phyloP scores from a whole-genome alignment of 768 basidiomycete species.

The Collybiopsis confluens region DNA sequence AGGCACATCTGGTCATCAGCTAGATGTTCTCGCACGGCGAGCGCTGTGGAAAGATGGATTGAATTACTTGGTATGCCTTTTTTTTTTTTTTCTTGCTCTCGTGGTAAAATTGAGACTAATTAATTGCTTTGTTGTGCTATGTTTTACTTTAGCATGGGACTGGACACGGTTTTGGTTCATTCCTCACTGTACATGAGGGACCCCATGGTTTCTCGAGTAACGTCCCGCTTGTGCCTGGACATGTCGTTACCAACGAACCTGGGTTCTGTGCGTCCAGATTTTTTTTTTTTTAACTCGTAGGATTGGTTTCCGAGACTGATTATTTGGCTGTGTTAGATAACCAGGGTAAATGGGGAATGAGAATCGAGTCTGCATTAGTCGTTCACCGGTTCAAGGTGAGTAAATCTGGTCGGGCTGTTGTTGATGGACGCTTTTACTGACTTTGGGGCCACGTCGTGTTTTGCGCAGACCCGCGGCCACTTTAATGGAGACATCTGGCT shows the following conservation, averaged over 20 bases:
- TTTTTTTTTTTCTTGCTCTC: slow-evolving; percentile 4
- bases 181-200: slow-evolving; percentile 83
- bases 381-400: slow-evolving; percentile 38
- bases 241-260: slow-evolving; percentile 93
- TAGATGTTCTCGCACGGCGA: slow-evolving; percentile 87
- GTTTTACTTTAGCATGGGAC: slow-evolving; percentile 91
- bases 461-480: slow-evolving; percentile 57
- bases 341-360: slow-evolving; percentile 81
- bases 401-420: not conserved
- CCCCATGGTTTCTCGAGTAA: slow-evolving; percentile 72
- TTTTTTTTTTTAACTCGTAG: not conserved
- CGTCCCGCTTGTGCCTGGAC: slow-evolving; percentile 73
- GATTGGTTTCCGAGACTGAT: not conserved
- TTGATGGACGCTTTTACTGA: slow-evolving; percentile 2
- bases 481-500: slow-evolving; percentile 79
- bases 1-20: slow-evolving; percentile 76
- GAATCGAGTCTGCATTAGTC: slow-evolving; percentile 83
- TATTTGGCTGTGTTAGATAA: slow-evolving; percentile 49
- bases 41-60: slow-evolving; percentile 84
- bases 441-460: slow-evolving; percentile 1
- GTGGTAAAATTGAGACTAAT: slow-evolving; percentile 10
- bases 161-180: slow-evolving; percentile 87
- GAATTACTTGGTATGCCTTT: slow-evolving; percentile 62
- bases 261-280: slow-evolving; percentile 68
- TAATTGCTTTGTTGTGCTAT: slow-evolving; percentile 9